These are phyloP conservation scores for Vaccinium vitisidaea DNA, from an alignment of 148 eudicot genomes.

Conservation along the genomic window DNA sequence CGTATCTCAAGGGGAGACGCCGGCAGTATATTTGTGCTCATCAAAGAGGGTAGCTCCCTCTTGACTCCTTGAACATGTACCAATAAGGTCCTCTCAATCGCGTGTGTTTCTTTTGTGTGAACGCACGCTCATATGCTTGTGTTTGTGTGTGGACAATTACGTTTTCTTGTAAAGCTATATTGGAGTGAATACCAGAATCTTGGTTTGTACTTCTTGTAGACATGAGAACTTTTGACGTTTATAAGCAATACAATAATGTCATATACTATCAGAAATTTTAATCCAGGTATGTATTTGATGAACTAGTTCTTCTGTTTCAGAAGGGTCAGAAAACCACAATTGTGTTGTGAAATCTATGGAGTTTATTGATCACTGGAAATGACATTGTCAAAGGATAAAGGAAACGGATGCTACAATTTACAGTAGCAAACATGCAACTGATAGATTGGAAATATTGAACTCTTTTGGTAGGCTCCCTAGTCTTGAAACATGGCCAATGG, in stretches of 20 bases:
- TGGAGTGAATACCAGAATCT: not conserved
- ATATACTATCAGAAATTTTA: not conserved
- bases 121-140: not conserved
- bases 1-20: slow-evolving; percentile 86
- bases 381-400: not conserved
- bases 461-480: no score
- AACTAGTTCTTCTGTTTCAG: not conserved
- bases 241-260: not conserved
- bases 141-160: not conserved
- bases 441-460: no score
- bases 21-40: slow-evolving; percentile 65
- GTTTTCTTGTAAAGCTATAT: not conserved
- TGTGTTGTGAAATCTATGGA: not conserved
- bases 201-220: not conserved
- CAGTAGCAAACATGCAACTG: not conserved
- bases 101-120: not conserved
- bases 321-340: not conserved
- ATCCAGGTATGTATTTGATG: not conserved
- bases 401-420: not conserved
- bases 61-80: slow-evolving; percentile 27
- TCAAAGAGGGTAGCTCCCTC: slow-evolving; percentile 79
- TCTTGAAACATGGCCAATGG: no score
- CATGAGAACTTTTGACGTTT: not conserved
- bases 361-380: not conserved
- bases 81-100: not conserved